Evolutionary conservation across 2,329 filamentous ascomycete genomes (phyloP).

Genomic region (Exophiala bonariae): DNA sequence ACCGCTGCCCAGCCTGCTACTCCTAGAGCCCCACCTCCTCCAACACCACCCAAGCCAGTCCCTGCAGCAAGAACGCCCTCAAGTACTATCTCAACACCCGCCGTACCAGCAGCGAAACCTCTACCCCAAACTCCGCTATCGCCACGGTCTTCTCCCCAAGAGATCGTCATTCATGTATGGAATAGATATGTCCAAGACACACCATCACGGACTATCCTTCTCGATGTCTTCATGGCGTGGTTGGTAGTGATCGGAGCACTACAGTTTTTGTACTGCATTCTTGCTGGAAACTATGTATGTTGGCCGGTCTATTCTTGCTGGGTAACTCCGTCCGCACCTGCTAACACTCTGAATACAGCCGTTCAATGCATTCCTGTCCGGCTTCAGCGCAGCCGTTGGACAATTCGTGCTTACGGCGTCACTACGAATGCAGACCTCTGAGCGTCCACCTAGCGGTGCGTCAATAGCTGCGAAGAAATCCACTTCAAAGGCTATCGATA

Average conservation of each 20-base stretch:
- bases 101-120: conserved; percentile 29
- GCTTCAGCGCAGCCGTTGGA: conserved; percentile 90
- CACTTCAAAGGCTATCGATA: conserved; percentile 29
- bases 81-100: conserved; percentile 29
- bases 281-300: conserved; percentile 92
- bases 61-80: conserved; percentile 23
- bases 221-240: conserved; percentile 89
- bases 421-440: conserved; percentile 88
- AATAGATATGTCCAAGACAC: conserved; percentile 77
- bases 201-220: conserved; percentile 84
- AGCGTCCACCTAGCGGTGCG: conserved; percentile 25
- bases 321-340: neutral
- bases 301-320: neutral
- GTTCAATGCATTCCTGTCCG: conserved; percentile 97
- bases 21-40: conserved; percentile 26
- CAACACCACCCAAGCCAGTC: conserved; percentile 30
- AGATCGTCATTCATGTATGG: conserved; percentile 71
- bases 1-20: conserved; percentile 25
- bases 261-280: conserved; percentile 89
- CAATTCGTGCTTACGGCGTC: conserved; percentile 94
- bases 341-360: conserved; percentile 58
- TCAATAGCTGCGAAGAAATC: conserved; percentile 64
- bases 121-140: conserved; percentile 30
- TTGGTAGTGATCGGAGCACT: conserved; percentile 80
- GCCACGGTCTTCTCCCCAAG: conserved; percentile 42